Base-by-base conservation (phyloP, 2,329 filamentous ascomycete species). In the Penicillium sp. region DNA sequence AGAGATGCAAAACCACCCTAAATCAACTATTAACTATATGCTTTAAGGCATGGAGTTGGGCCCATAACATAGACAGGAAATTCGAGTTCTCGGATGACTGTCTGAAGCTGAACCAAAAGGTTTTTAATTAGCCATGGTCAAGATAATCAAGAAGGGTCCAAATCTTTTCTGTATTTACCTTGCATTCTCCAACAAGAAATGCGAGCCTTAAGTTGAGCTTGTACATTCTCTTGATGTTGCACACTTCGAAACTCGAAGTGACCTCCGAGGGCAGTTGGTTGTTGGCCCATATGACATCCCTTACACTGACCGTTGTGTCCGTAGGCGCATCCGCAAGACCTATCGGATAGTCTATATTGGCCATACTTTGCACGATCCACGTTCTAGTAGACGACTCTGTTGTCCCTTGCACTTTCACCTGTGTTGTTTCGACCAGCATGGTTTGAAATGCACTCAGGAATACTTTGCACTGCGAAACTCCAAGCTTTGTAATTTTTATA, bases 401-500 rank as follows among this genome's bases (percentile, higher is more conserved):
- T 10, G 13, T 25, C 3, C 56, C 59, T 25, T 38, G 46, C 7
- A 45, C 55, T 47, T 50, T 58, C 4, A 62, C 52, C 16, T 65
- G 40, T 11, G 62, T 65, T 6, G 45, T 61, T 48, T 65, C 63
- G 5, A 65, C 38, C 13, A 66, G 51, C 63, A 65, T 61, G 7
- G 62, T 51, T 21, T 66, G 64, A 21, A 66, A 65, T 27, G 59
- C 57, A 27, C 55, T 51, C 16, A 65, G 21, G 3, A 45, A 27
- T 33, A 62, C 25, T n/a, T 31, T 25, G 31, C 51, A 50, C 2
- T 19, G 9, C 16, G 40, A 9, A 7, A 44, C 31, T 9, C 31
- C 43, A 21, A 57, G 34, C 21, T 57, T 59, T 0, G 46, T 58
- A 5, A 66, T 15, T 9, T 55, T 34, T 15, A 66, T 55, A 2